Evolutionary conservation across 2,329 filamentous ascomycete species (phyloP).

Genomic region (Alternaria sp.): DNA sequence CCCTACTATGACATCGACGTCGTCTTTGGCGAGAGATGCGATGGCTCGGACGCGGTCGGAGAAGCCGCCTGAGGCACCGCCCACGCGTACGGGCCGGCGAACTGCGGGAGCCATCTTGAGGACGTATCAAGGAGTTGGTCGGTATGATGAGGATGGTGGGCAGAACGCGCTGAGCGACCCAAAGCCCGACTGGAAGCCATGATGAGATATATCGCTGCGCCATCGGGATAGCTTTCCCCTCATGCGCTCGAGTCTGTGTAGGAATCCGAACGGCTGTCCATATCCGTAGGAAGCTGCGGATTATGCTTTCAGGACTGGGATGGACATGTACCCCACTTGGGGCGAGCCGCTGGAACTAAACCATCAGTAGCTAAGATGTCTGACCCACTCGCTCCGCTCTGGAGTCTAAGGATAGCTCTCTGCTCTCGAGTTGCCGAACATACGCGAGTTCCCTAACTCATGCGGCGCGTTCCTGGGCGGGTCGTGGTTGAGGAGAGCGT

Average conservation of each 20-base stretch:
- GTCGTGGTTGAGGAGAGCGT: background rate
- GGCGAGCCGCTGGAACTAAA: background rate
- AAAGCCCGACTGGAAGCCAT: background rate
- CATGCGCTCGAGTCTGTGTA: background rate
- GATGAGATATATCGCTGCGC: background rate
- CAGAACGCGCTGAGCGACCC: background rate
- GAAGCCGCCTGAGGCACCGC: constrained; percentile 54
- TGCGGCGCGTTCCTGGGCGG: background rate
- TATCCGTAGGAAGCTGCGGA: constrained; percentile 16
- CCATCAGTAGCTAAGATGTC: background rate
- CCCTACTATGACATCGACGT: constrained; percentile 43
- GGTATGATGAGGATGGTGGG: background rate
- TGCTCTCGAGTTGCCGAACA: background rate
- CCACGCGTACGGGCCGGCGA: constrained; percentile 50
- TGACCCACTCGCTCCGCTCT: background rate
- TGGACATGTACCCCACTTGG: constrained; percentile 22
- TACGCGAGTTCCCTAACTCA: background rate
- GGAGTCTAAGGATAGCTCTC: background rate
- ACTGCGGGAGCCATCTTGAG: constrained; percentile 27
- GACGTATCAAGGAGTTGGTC: background rate
- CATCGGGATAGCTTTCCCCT: background rate
- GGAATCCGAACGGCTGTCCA: constrained; percentile 21
- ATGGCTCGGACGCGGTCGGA: constrained; percentile 54
- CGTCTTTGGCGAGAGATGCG: constrained; percentile 48
- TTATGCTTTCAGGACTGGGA: constrained; percentile 7